Percentiles rank a stretch among this genome's conserved stretches.
Evolutionary conservation across 2,329 filamentous ascomycete genomes (phyloP).

Genomic region (Verticillium albo-atrum): DNA sequence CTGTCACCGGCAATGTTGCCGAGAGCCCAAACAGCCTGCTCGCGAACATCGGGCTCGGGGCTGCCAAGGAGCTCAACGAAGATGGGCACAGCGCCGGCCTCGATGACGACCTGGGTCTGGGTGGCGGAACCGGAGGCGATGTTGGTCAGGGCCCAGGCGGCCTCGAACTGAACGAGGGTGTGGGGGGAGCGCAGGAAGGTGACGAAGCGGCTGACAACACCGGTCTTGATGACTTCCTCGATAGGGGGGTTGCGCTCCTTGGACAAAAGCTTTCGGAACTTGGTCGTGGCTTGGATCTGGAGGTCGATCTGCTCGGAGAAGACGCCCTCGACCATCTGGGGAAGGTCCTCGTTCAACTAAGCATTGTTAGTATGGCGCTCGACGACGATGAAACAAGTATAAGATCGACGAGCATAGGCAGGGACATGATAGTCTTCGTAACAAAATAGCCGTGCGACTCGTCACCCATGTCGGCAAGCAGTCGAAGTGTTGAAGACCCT

Average conservation of each 20-base stretch:
- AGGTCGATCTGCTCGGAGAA: constrained; percentile 98
- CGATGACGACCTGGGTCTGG: constrained; percentile 98
- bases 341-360: constrained; percentile 95
- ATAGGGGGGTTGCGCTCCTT: constrained; percentile 99
- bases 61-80: constrained; percentile 95
- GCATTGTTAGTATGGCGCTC: constrained; percentile 19
- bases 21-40: constrained; percentile 97
- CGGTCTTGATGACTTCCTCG: constrained; percentile 98
- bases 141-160: constrained; percentile 98
- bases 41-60: constrained; percentile 94
- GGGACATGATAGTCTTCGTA: not conserved
- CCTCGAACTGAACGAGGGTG: constrained; percentile 97
- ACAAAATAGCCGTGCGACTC: not conserved
- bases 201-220: constrained; percentile 94
- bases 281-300: constrained; percentile 96
- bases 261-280: constrained; percentile 95
- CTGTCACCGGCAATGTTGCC: constrained; percentile 99
- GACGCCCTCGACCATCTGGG: constrained; percentile 95
- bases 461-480: not conserved
- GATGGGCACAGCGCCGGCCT: constrained; percentile 95
- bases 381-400: not conserved
- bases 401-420: not conserved
- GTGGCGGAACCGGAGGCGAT: constrained; percentile 96
- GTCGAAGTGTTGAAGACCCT: not conserved
- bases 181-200: constrained; percentile 97